These are phyloP conservation scores for Ceratocystis lukuohia DNA, from an alignment of 2,329 filamentous ascomycete species.

Conservation along the genomic window DNA sequence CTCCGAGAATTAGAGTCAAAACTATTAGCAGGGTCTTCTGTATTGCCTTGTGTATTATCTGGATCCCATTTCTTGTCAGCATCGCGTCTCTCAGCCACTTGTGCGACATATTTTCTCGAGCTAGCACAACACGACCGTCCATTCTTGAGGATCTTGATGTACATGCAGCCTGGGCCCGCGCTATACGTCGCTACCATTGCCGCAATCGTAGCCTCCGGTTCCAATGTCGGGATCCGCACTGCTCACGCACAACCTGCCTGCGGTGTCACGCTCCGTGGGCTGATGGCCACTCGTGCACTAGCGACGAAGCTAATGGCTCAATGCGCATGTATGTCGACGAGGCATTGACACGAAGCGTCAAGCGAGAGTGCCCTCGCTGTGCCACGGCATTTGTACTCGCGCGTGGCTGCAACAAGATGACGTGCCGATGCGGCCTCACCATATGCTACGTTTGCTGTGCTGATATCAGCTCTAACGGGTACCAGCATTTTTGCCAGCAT, in stretches of 20 bases:
- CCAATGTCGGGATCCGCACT: slow-evolving; percentile 56
- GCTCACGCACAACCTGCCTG: slow-evolving; percentile 61
- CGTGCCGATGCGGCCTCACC: slow-evolving; percentile 86
- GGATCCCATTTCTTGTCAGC: not conserved
- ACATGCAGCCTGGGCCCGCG: slow-evolving; percentile 38
- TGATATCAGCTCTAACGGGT: slow-evolving; percentile 61
- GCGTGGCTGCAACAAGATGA: slow-evolving; percentile 91
- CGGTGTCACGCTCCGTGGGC: slow-evolving; percentile 71
- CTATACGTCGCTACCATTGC: slow-evolving; percentile 54
- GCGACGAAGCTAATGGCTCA: slow-evolving; percentile 56
- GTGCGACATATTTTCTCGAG: not conserved
- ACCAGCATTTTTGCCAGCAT: slow-evolving; percentile 91
- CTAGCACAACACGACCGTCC: not conserved
- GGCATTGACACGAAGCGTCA: slow-evolving; percentile 85
- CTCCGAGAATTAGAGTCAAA: not conserved
- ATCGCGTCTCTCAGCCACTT: not conserved
- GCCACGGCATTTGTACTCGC: slow-evolving; percentile 86
- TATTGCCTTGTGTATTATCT: not conserved
- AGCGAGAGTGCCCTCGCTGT: slow-evolving; percentile 86
- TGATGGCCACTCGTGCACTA: slow-evolving; percentile 82
- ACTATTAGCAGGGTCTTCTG: not conserved
- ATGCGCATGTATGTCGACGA: slow-evolving; percentile 77
- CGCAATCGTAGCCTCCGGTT: slow-evolving; percentile 64
- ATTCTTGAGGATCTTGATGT: slow-evolving; percentile 21
- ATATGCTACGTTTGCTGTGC: slow-evolving; percentile 97